Percentiles rank a stretch among this genome's conserved stretches.
Conservation (phyloP, 768 basidiomycete genomes). For the Strobilomyces echinocephalus region DNA sequence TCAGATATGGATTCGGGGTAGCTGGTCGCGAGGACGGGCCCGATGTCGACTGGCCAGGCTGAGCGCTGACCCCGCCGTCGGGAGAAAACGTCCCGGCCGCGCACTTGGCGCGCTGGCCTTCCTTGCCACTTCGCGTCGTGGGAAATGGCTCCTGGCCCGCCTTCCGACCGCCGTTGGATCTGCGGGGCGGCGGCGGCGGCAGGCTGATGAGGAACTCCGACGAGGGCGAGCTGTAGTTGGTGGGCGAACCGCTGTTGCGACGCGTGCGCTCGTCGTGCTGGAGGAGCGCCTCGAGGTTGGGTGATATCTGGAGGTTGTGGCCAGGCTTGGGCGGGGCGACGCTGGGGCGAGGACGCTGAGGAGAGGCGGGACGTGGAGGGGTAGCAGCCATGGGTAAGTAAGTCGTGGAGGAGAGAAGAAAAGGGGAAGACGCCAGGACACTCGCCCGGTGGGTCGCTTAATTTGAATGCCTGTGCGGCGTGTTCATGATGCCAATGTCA, state of each 20-base stretch:
- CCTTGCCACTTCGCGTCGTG: constrained; percentile 16
- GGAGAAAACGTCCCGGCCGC: not conserved
- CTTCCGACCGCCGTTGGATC: constrained; percentile 12
- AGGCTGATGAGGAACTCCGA: constrained; percentile 24
- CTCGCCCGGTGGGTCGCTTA: constrained; percentile 10
- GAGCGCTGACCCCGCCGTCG: not conserved
- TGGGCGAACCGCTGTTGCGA: constrained; percentile 24
- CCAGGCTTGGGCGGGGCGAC: not conserved
- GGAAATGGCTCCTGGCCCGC: constrained; percentile 5
- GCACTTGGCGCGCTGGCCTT: constrained; percentile 12
- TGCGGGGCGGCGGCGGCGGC: constrained; percentile 34
- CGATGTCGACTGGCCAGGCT: constrained; percentile 4
- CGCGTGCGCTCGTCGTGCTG: constrained; percentile 53
- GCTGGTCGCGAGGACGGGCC: constrained; percentile 16
- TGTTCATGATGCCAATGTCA: not conserved
- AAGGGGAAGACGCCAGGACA: not conserved
- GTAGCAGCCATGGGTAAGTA: constrained; percentile 20
- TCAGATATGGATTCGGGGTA: constrained; percentile 34
- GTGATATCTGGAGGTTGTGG: constrained; percentile 45
- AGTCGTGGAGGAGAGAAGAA: not conserved
- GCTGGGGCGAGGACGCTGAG: not conserved
- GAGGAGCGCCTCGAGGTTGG: constrained; percentile 55
- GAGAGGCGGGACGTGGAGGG: constrained; percentile 21
- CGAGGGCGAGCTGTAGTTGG: constrained; percentile 9
- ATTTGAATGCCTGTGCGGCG: constrained; percentile 15